Evolutionary conservation across 2,329 filamentous ascomycete genomes (phyloP).

Genomic region (Aspergillus sergii): DNA sequence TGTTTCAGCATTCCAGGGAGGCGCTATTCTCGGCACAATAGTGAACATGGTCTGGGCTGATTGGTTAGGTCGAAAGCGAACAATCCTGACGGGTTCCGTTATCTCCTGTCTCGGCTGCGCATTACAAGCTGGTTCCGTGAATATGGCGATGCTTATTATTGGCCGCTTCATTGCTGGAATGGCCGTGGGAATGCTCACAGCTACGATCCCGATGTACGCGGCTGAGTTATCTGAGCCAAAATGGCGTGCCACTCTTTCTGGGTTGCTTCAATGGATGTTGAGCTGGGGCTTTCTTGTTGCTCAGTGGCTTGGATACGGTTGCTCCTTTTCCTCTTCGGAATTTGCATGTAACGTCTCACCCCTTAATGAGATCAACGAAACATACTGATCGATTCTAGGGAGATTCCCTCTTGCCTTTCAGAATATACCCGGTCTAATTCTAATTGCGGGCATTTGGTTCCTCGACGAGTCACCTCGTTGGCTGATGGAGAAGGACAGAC

Average conservation of each 20-base stretch:
- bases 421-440: constrained; percentile 40
- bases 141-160: constrained; percentile 31
- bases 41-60: constrained; percentile 8
- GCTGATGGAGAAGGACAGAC: constrained; percentile 28
- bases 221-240: constrained; percentile 37
- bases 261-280: constrained; percentile 38
- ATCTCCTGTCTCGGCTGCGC: constrained; percentile 16
- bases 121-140: constrained; percentile 29
- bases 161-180: constrained; percentile 33
- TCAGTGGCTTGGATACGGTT: constrained; percentile 44
- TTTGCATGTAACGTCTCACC: constrained; percentile 16
- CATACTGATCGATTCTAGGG: background rate
- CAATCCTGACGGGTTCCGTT: background rate
- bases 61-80: constrained; percentile 3
- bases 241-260: constrained; percentile 33
- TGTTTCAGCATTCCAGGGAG: constrained; percentile 43
- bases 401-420: constrained; percentile 47
- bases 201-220: constrained; percentile 33
- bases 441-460: constrained; percentile 33
- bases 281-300: constrained; percentile 42
- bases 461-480: constrained; percentile 33
- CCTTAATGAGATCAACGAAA: too few relatives aligned
- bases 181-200: constrained; percentile 30
- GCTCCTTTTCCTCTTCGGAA: constrained; percentile 22
- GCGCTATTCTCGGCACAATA: constrained; percentile 25